Base-by-base conservation (phyloP, 2,329 filamentous ascomycete genomes). In the Bipolaris sorokiniana region DNA sequence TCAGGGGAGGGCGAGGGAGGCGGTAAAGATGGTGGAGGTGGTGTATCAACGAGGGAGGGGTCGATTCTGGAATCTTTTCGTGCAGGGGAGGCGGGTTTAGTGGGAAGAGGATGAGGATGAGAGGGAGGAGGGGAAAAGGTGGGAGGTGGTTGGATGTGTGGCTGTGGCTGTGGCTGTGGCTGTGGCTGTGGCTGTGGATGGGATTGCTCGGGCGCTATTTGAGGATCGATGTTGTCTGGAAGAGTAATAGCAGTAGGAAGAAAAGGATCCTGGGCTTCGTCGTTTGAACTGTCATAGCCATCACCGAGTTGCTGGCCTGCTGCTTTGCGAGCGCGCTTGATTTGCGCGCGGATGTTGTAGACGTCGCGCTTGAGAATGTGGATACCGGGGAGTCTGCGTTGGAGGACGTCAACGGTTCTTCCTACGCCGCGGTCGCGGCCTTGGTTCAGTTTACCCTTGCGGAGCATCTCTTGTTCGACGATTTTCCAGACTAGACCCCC, bases 321-420 rank as follows among this genome's bases (percentile, higher is more conserved):
- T 11, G 69, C 67, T 51, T 73, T 74, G 3, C 70, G 53, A 1
- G 68, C 64, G 4, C 69, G 58, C 55, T 71, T 74, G 54, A 75
- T 74, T 48, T 74, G 68, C 7, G 73, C 71, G 1, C 72, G 67
- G 28, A 74, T 73, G 31, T 75, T 75, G 54, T 75, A 75, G 7
- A 75, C 66, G 49, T 75, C 73, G 42, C 73, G 69, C 58, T 75
- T 74, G 58, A 72, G 73, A 37, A 75, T 75, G 47, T 68, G 67
- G 33, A 75, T 74, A 1, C 72, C 72, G 0, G 73, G 72, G 2
- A 74, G 55, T 18, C 61, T 54, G 9, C 67, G 64, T 26, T 75
- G 58, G 1, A 75, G 64, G 2, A 73, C 67, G 26, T 69, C 65
- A 2, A 75, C 69, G 1, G 72, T 75, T 0, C 70, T 54, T 1